phyloP scores from a whole-genome alignment of 306 rosid genomes.

The Prunus campanulata region DNA sequence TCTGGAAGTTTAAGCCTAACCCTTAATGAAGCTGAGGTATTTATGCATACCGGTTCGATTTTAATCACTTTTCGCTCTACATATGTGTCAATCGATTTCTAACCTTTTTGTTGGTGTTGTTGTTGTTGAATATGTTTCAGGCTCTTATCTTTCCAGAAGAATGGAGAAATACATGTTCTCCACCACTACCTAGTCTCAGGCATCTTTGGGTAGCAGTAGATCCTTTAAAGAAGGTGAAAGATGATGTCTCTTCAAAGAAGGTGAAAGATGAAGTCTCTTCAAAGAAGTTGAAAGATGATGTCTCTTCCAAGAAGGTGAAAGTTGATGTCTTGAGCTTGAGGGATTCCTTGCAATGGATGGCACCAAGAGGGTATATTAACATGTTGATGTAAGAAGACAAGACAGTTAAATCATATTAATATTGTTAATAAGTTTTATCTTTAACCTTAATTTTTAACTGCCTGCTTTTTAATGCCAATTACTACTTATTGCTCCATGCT shows the following conservation, averaged over 20 bases:
- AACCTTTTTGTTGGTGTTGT: neutral
- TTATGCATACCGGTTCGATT: neutral
- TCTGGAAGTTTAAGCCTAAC: neutral
- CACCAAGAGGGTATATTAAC: neutral
- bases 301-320: neutral
- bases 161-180: neutral
- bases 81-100: neutral
- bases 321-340: neutral
- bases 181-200: neutral
- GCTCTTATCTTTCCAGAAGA: constrained; percentile 2
- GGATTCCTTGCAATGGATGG: constrained; percentile 4
- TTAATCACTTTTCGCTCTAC: too few species aligned
- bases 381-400: too few species aligned
- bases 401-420: too few species aligned
- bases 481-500: too few species aligned
- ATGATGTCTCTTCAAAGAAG: neutral
- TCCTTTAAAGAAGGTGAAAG: neutral
- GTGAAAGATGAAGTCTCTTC: neutral
- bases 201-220: neutral
- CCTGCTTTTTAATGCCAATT: too few species aligned
- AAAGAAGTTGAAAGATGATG: neutral
- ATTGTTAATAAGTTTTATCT: too few species aligned
- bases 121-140: neutral
- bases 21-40: neutral
- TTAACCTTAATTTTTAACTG: too few species aligned